Percentiles rank a stretch among this genome's conserved stretches.
Evolutionary conservation across 2,329 filamentous ascomycete genomes (phyloP).

Genomic region (Penicillium sp.): DNA sequence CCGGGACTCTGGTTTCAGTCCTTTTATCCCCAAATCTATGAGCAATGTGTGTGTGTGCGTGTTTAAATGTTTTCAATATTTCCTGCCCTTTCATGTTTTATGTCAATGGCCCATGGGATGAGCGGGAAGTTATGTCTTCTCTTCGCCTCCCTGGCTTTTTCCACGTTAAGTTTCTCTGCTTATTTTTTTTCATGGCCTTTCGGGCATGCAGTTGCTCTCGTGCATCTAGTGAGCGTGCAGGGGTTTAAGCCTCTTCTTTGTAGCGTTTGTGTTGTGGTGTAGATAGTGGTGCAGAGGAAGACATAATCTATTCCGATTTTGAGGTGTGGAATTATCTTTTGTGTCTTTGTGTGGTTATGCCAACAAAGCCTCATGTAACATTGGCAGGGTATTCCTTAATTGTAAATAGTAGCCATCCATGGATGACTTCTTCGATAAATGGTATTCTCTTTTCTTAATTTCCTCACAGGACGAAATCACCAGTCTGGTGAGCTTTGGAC

Average conservation of each 20-base stretch:
- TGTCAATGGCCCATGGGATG: not conserved
- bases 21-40: not conserved
- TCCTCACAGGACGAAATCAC: too few species aligned
- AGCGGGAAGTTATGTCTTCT: constrained; percentile 5
- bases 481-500: too few species aligned
- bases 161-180: not conserved
- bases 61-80: constrained; percentile 6
- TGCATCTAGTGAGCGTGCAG: not conserved
- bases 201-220: not conserved
- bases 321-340: not conserved
- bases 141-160: not conserved
- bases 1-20: constrained; percentile 1
- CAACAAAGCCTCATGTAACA: too few species aligned
- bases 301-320: not conserved
- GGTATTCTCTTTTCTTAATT: too few species aligned
- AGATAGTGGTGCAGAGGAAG: not conserved
- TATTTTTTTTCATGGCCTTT: not conserved
- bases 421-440: too few species aligned
- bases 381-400: too few species aligned
- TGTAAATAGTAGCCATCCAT: too few species aligned
- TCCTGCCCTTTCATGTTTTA: not conserved
- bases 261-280: not conserved
- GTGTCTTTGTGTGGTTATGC: not conserved
- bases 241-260: not conserved
- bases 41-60: constrained; percentile 5